phyloP scores from a whole-genome alignment of 129 eudicot species.

The Flaveria linearis region DNA sequence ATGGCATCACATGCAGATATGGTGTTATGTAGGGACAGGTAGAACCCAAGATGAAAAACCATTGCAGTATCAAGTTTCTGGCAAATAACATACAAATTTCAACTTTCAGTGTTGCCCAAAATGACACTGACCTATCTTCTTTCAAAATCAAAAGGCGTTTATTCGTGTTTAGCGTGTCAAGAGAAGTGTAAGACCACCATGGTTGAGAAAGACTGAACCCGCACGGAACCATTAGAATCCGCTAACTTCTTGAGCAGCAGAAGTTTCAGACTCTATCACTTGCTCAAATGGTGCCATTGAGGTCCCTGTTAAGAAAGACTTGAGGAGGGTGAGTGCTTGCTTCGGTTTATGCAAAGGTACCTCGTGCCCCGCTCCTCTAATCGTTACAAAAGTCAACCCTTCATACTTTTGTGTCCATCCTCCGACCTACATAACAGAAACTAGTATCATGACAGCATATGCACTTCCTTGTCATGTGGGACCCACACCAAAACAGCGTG shows the following conservation, averaged over 20 bases:
- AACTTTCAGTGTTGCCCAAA: background rate
- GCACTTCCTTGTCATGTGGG: background rate
- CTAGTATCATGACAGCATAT: background rate
- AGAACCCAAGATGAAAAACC: background rate
- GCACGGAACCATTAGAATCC: conserved; percentile 22
- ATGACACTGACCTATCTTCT: background rate
- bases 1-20: conserved; percentile 7
- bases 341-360: conserved; percentile 86
- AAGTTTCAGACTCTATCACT: conserved; percentile 26
- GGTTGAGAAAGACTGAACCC: background rate
- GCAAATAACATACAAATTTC: background rate
- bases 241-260: conserved; percentile 27
- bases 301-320: conserved; percentile 62
- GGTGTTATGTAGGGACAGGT: background rate
- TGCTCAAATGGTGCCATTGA: conserved; percentile 57
- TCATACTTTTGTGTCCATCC: conserved; percentile 79
- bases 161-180: background rate
- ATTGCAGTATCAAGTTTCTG: conserved; percentile 1
- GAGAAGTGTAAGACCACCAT: background rate
- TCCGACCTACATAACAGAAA: conserved; percentile 59
- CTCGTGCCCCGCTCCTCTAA: conserved; percentile 96
- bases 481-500: background rate
- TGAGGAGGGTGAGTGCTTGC: conserved; percentile 66
- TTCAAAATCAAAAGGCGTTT: background rate
- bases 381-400: conserved; percentile 78